A percentile compares a stretch with the other conserved stretches of the same genome.
Conservation (phyloP, 108 stramenopile species). For the Fistulifera pelliculosa region DNA sequence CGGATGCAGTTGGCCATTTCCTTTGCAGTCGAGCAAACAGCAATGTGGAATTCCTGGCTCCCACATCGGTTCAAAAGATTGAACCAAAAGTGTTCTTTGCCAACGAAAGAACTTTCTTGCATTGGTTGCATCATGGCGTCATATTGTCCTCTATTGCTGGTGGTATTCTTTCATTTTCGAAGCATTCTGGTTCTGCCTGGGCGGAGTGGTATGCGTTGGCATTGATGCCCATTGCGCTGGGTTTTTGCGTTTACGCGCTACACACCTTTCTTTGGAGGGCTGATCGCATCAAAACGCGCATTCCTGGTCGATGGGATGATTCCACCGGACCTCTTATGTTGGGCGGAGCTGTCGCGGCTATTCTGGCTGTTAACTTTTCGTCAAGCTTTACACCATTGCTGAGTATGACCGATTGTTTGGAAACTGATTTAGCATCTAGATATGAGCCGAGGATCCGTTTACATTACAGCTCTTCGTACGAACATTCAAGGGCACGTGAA, state of each 20-base stretch:
- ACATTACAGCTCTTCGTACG: no score
- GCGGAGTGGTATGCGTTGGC: conserved; percentile 78
- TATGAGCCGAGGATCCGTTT: no score
- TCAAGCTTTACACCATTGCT: conserved; percentile 46
- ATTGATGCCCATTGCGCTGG: conserved; percentile 65
- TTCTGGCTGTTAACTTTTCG: conserved; percentile 65
- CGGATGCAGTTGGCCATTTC: conserved; percentile 57
- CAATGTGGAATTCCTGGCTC: conserved; percentile 38
- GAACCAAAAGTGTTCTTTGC: conserved; percentile 98
- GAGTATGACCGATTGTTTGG: conserved; percentile 1
- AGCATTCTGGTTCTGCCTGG: conserved; percentile 39
- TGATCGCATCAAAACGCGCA: conserved; percentile 71
- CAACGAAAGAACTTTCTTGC: conserved; percentile 94
- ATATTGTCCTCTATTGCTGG: conserved; percentile 71
- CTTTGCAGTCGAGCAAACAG: conserved; percentile 62
- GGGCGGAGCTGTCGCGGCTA: conserved; percentile 46
- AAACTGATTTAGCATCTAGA: no score
- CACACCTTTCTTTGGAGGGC: conserved; percentile 78
- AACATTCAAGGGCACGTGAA: no score
- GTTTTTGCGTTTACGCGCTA: conserved; percentile 77
- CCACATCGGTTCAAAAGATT: conserved; percentile 90
- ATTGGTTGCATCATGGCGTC: conserved; percentile 89
- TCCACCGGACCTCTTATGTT: conserved; percentile 74
- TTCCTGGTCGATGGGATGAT: conserved; percentile 89
- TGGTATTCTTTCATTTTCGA: conserved; percentile 76